These are phyloP conservation scores for Zymoseptoria tritici DNA, from an alignment of 2,329 filamentous ascomycete genomes.

Conservation along the genomic window DNA sequence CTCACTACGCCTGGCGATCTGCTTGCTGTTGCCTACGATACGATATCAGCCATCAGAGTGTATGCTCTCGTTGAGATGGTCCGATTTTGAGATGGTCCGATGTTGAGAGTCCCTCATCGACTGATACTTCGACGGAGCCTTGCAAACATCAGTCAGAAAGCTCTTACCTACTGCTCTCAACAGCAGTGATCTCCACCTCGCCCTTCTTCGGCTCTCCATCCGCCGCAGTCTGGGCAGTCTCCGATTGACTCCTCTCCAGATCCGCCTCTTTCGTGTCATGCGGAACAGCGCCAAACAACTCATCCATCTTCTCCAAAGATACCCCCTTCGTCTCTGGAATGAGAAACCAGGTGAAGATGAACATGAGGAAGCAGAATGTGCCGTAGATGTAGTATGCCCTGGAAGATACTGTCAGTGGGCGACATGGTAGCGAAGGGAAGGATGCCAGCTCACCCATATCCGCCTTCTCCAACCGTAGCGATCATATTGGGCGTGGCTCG, in stretches of 20 bases:
- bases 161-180: background rate
- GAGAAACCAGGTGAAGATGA: slow-evolving; percentile 58
- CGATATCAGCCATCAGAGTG: too few relatives aligned
- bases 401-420: too few relatives aligned
- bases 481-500: slow-evolving; percentile 62
- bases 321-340: slow-evolving; percentile 63
- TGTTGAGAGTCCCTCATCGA: too few relatives aligned
- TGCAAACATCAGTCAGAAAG: too few relatives aligned
- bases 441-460: slow-evolving; percentile 42
- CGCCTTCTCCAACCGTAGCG: slow-evolving; percentile 42
- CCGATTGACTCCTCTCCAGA: background rate
- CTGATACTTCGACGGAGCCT: too few relatives aligned
- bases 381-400: slow-evolving; percentile 61
- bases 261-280: background rate
- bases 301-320: slow-evolving; percentile 25
- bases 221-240: background rate
- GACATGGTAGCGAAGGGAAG: too few relatives aligned
- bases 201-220: background rate
- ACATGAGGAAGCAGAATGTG: slow-evolving; percentile 59
- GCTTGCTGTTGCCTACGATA: too few relatives aligned
- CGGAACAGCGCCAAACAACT: slow-evolving; percentile 23
- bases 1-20: too few relatives aligned
- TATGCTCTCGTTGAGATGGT: too few relatives aligned
- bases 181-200: background rate
- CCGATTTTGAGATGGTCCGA: too few relatives aligned